A percentile compares a stretch with the other conserved stretches of the same genome.
Evolutionary conservation across 345 rosid species (phyloP).

Genomic region (Litchi chinensis): DNA sequence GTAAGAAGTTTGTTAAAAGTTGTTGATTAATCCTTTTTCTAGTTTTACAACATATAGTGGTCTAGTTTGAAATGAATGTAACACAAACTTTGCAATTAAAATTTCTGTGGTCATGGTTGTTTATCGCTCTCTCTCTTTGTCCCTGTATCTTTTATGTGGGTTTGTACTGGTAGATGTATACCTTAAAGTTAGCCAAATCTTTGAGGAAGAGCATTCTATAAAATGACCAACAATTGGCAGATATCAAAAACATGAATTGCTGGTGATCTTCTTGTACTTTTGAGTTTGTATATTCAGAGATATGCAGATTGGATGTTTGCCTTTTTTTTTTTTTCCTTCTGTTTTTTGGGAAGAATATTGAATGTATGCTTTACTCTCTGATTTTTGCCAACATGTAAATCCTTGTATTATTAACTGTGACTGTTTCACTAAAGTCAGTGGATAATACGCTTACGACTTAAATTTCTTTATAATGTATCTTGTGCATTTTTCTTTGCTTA

Average conservation of each 20-base stretch:
- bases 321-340: too few relatives aligned
- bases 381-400: neutral
- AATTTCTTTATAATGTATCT: neutral
- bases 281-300: neutral
- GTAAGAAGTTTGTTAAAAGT: slow-evolving; percentile 35
- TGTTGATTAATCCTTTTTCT: slow-evolving; percentile 14
- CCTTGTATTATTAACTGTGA: neutral
- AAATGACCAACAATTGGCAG: slow-evolving; percentile 16
- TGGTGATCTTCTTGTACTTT: neutral
- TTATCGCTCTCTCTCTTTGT: neutral
- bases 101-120: slow-evolving; percentile 17
- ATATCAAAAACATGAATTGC: neutral
- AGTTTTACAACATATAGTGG: slow-evolving; percentile 29
- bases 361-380: neutral
- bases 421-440: neutral
- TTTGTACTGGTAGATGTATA: neutral
- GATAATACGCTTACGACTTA: neutral
- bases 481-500: neutral
- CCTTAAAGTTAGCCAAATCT: neutral
- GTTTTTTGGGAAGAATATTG: too few relatives aligned
- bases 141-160: neutral
- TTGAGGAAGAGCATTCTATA: neutral
- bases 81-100: slow-evolving; percentile 23
- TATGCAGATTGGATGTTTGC: neutral
- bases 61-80: slow-evolving; percentile 37